A percentile compares a stretch with the other conserved stretches of the same genome.
Conservation (phyloP, 805 yeast genomes). For the Pichia manshurica region DNA sequence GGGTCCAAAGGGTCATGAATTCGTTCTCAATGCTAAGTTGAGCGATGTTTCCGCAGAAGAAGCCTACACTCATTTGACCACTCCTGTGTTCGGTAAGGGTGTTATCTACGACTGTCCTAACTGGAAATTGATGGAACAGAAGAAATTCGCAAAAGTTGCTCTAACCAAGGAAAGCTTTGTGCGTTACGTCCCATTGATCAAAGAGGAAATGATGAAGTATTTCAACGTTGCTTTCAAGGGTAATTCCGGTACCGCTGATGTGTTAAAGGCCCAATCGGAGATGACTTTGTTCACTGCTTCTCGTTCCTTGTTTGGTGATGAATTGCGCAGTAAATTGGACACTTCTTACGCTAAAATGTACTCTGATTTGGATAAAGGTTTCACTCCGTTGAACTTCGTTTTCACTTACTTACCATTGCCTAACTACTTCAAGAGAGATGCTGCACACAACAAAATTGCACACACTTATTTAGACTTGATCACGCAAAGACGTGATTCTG, state of each 20-base stretch:
- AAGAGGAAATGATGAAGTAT: constrained; percentile 67
- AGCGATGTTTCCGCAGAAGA: constrained; percentile 93
- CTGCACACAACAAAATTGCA: constrained; percentile 79
- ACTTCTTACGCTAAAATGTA: constrained; percentile 79
- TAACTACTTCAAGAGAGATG: constrained; percentile 71
- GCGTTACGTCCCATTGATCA: constrained; percentile 81
- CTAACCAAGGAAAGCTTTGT: constrained; percentile 80
- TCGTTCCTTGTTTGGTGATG: constrained; percentile 84
- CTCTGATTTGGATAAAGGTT: constrained; percentile 92
- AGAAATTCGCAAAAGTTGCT: constrained; percentile 90
- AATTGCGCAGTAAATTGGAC: constrained; percentile 77
- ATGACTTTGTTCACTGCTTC: constrained; percentile 95
- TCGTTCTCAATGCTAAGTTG: constrained; percentile 83
- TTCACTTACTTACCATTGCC: constrained; percentile 89
- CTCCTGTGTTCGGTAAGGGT: constrained; percentile 98
- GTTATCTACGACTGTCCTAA: constrained; percentile 97
- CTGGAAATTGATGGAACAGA: constrained; percentile 92
- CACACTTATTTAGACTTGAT: constrained; percentile 77
- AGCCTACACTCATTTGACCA: constrained; percentile 92
- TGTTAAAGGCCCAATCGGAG: constrained; percentile 86
- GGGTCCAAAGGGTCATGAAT: constrained; percentile 98
- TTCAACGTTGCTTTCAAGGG: constrained; percentile 46
- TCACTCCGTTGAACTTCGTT: constrained; percentile 92
- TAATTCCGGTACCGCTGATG: constrained; percentile 48
- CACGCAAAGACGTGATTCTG: constrained; percentile 61